Percentiles rank a stretch among this genome's conserved stretches.
These are phyloP conservation scores for Penicillium cataractarum DNA, from an alignment of 495 filamentous ascomycete species.

Conservation along the genomic window DNA sequence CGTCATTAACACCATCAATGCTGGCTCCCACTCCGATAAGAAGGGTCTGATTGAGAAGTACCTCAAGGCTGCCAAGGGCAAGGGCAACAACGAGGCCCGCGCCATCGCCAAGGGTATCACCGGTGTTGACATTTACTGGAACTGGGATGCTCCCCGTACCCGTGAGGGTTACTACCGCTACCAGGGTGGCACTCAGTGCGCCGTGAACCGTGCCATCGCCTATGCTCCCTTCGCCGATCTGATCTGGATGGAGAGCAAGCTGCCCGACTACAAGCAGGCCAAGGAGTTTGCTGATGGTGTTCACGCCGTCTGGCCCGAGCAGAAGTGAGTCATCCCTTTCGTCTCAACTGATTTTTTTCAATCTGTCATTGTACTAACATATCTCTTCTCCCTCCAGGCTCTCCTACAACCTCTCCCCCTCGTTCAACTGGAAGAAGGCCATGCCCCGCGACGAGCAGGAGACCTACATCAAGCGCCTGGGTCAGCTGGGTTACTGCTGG, in stretches of 20 bases:
- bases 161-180: conserved; percentile 94
- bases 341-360: background rate
- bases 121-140: conserved; percentile 82
- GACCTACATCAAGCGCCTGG: conserved; percentile 93
- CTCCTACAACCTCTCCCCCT: conserved; percentile 95
- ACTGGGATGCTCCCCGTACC: conserved; percentile 91
- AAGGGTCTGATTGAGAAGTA: conserved; percentile 67
- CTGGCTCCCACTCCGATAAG: conserved; percentile 67
- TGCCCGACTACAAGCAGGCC: conserved; percentile 90
- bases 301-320: conserved; percentile 92
- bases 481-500: conserved; percentile 92
- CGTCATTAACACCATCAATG: conserved; percentile 79
- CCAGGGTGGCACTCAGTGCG: conserved; percentile 87
- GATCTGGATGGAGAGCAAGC: conserved; percentile 99
- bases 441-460: conserved; percentile 93
- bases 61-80: conserved; percentile 68
- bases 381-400: conserved; percentile 54
- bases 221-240: conserved; percentile 94
- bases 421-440: conserved; percentile 99
- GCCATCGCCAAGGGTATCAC: conserved; percentile 81
- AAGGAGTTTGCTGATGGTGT: conserved; percentile 94
- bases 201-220: conserved; percentile 86
- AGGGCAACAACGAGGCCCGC: conserved; percentile 81
- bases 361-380: background rate
- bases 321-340: conserved; percentile 70